Conservation (phyloP, 768 basidiomycete genomes). For the Obba rivulosa region DNA sequence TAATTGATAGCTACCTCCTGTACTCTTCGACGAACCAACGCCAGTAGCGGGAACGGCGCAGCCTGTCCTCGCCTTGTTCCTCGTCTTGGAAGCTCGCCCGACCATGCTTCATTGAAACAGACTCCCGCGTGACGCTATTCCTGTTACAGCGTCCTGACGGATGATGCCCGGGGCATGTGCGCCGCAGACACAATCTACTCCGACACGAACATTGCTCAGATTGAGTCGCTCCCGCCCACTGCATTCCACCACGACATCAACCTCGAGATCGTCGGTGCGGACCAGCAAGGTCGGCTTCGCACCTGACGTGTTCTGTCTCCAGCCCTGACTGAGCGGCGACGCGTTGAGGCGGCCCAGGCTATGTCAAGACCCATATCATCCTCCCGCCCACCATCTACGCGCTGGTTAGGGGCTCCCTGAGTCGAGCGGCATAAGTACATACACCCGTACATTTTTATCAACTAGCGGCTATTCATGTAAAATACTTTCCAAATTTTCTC, state of each 20-base stretch:
- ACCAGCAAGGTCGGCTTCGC: slow-evolving; percentile 35
- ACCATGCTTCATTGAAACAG: too few relatives aligned
- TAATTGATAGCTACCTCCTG: too few relatives aligned
- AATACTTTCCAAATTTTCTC: too few relatives aligned
- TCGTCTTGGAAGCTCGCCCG: too few relatives aligned
- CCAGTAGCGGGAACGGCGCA: too few relatives aligned
- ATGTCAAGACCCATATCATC: slow-evolving; percentile 45
- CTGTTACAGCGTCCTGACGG: slow-evolving; percentile 38
- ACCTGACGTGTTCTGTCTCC: slow-evolving; percentile 25
- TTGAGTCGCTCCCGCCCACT: slow-evolving; percentile 39
- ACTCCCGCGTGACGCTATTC: too few relatives aligned
- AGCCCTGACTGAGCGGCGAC: slow-evolving; percentile 22
- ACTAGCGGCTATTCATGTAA: too few relatives aligned
- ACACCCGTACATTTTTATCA: too few relatives aligned
- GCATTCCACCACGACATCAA: slow-evolving; percentile 49
- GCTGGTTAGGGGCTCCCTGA: slow-evolving; percentile 49
- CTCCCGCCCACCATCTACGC: slow-evolving; percentile 55
- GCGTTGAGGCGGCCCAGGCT: slow-evolving; percentile 30
- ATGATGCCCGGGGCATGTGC: slow-evolving; percentile 38
- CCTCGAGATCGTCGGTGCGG: slow-evolving; percentile 39
- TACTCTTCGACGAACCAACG: too few relatives aligned
- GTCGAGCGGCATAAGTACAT: too few relatives aligned
- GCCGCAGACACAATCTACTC: slow-evolving; percentile 37
- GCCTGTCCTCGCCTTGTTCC: too few relatives aligned
- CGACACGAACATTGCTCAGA: slow-evolving; percentile 40